Evolutionary conservation across 768 basidiomycete genomes (phyloP).

Genomic region (Clathrus columnatus): DNA sequence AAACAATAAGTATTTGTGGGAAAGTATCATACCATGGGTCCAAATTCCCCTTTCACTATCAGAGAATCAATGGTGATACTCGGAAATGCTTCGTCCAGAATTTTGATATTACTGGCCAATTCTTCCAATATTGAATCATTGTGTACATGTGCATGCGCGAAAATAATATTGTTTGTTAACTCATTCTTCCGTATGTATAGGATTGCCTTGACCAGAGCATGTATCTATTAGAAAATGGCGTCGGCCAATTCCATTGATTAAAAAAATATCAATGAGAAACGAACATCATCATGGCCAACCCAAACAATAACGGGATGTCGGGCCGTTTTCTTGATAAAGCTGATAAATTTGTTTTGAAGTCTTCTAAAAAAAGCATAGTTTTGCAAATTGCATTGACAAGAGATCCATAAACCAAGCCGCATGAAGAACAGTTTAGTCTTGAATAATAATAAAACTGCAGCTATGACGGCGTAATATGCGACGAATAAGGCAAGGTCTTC

Average conservation of each 20-base stretch:
- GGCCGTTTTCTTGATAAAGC: background rate
- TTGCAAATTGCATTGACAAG: slow-evolving; percentile 41
- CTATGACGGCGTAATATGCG: slow-evolving; percentile 47
- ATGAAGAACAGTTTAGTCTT: background rate
- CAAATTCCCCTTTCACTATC: slow-evolving; percentile 11
- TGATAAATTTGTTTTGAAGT: slow-evolving; percentile 19
- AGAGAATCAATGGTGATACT: slow-evolving; percentile 57
- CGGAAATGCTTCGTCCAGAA: slow-evolving; percentile 57
- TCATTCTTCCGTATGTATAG: slow-evolving; percentile 5
- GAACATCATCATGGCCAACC: slow-evolving; percentile 5
- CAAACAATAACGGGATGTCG: background rate
- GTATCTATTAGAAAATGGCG: background rate
- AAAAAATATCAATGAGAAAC: background rate
- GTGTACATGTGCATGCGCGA: background rate
- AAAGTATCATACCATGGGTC: slow-evolving; percentile 11
- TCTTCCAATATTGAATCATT: slow-evolving; percentile 44
- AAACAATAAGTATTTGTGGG: background rate
- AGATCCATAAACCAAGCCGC: slow-evolving; percentile 1
- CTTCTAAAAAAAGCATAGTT: slow-evolving; percentile 53
- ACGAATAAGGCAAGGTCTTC: slow-evolving; percentile 36
- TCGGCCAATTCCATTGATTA: too few species aligned
- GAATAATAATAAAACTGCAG: slow-evolving; percentile 31
- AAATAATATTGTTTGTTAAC: background rate
- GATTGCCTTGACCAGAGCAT: background rate
- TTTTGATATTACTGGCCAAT: slow-evolving; percentile 62